phyloP scores from a whole-genome alignment of 306 rosid species.

The Quercus wislizeni region DNA sequence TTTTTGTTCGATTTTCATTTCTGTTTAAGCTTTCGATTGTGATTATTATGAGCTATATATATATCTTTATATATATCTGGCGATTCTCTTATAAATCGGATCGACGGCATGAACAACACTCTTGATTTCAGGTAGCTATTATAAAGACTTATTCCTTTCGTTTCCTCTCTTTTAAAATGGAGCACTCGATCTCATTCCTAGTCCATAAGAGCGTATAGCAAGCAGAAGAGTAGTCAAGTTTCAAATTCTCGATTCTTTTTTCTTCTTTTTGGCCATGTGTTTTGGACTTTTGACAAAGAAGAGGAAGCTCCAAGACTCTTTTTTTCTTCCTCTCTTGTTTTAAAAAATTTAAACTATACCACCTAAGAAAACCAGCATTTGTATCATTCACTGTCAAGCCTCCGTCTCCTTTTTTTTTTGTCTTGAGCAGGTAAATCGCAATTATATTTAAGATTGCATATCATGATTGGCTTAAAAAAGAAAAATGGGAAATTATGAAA shows the following conservation, averaged over 20 bases:
- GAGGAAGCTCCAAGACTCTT: no score
- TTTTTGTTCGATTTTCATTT: constrained; percentile 17
- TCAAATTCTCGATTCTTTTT: neutral
- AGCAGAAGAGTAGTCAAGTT: neutral
- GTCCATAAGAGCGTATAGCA: neutral
- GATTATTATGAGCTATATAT: constrained; percentile 42
- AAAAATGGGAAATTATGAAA: constrained; percentile 5
- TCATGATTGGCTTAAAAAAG: constrained; percentile 8
- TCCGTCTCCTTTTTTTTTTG: constrained; percentile 25
- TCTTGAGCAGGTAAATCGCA: constrained; percentile 23
- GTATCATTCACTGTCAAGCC: constrained; percentile 16
- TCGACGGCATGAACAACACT: constrained; percentile 23
- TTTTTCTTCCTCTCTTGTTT: neutral
- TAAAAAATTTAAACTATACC: neutral
- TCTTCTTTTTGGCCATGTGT: constrained; percentile 14
- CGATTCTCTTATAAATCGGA: constrained; percentile 34
- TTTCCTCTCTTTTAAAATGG: neutral
- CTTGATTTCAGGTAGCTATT: neutral
- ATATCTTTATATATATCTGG: constrained; percentile 18
- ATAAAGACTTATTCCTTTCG: neutral
- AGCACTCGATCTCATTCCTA: neutral
- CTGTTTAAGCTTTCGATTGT: constrained; percentile 40
- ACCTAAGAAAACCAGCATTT: constrained; percentile 21
- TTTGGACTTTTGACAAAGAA: neutral
- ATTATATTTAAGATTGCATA: constrained; percentile 7